A percentile compares a stretch with the other conserved stretches of the same genome.
Evolutionary conservation across 2,329 filamentous ascomycete genomes (phyloP).

Genomic region (Zasmidium citrigriseum): DNA sequence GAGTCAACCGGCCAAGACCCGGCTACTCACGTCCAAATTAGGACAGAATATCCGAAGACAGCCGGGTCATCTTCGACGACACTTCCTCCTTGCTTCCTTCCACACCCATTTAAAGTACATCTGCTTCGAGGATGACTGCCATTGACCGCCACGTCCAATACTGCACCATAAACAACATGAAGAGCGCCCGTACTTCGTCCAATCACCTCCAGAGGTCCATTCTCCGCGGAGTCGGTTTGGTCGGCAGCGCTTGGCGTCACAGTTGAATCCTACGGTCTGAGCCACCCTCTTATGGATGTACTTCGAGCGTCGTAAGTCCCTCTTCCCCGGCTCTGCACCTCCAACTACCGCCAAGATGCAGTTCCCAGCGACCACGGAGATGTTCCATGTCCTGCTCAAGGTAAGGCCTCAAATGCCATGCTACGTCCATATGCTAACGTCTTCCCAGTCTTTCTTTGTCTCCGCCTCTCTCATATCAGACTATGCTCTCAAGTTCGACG

Average conservation of each 20-base stretch:
- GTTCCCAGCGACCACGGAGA: not conserved
- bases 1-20: not conserved
- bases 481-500: not conserved
- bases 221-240: not conserved
- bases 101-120: not conserved
- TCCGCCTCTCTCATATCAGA: not conserved
- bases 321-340: not conserved
- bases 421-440: not conserved
- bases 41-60: not conserved
- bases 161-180: not conserved
- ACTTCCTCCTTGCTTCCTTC: not conserved
- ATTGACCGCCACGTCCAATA: not conserved
- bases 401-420: not conserved
- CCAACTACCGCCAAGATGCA: not conserved
- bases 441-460: not conserved
- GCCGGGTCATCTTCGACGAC: not conserved
- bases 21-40: too few species aligned
- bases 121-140: not conserved
- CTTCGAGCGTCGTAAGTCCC: not conserved
- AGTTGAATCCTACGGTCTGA: not conserved
- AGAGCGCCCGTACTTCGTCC: not conserved
- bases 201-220: too few species aligned
- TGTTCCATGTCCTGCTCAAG: not conserved
- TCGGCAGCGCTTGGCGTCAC: not conserved
- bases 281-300: not conserved